Percentiles rank a stretch among this genome's conserved stretches.
These are phyloP conservation scores for Stentor roeselii DNA, from an alignment of 73 alveolate species.

Conservation along the genomic window DNA sequence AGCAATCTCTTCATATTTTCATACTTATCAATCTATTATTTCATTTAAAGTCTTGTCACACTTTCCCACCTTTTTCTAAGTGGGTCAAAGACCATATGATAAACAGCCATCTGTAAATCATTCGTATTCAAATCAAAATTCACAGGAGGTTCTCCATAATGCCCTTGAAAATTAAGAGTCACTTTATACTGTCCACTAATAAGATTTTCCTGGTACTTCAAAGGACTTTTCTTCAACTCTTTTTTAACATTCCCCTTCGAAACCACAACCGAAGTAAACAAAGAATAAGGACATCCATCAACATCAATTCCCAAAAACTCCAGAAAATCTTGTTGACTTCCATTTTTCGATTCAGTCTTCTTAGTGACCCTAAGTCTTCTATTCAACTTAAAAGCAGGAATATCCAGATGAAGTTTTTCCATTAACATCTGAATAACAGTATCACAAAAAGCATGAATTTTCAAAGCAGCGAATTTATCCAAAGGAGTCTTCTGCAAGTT, in stretches of 20 bases:
- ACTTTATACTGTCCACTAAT: constrained; percentile 14
- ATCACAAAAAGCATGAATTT: constrained; percentile 69
- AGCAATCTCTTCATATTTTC: too few species aligned
- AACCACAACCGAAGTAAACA: constrained; percentile 34
- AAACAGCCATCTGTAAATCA: background rate
- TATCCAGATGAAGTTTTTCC: constrained; percentile 55
- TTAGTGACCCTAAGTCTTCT: constrained; percentile 41
- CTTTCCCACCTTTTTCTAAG: constrained; percentile 42
- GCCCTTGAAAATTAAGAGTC: constrained; percentile 56
- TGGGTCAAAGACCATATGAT: constrained; percentile 50
- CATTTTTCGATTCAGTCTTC: constrained; percentile 19
- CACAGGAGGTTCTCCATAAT: constrained; percentile 59
- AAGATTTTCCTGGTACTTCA: background rate
- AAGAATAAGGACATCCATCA: constrained; percentile 23
- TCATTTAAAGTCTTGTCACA: background rate
- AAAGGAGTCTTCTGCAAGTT: constrained; percentile 72
- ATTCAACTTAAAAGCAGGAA: constrained; percentile 59
- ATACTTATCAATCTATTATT: too few species aligned
- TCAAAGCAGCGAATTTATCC: constrained; percentile 56
- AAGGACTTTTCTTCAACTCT: constrained; percentile 21
- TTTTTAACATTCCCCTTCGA: constrained; percentile 15
- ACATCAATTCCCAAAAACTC: constrained; percentile 34
- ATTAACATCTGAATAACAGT: constrained; percentile 64
- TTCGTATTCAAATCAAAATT: constrained; percentile 13
- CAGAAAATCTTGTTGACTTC: constrained; percentile 40